A percentile compares a stretch with the other conserved stretches of the same genome.
These are phyloP conservation scores for Fusarium cicatricum DNA, from an alignment of 2,329 filamentous ascomycete genomes.

Conservation along the genomic window DNA sequence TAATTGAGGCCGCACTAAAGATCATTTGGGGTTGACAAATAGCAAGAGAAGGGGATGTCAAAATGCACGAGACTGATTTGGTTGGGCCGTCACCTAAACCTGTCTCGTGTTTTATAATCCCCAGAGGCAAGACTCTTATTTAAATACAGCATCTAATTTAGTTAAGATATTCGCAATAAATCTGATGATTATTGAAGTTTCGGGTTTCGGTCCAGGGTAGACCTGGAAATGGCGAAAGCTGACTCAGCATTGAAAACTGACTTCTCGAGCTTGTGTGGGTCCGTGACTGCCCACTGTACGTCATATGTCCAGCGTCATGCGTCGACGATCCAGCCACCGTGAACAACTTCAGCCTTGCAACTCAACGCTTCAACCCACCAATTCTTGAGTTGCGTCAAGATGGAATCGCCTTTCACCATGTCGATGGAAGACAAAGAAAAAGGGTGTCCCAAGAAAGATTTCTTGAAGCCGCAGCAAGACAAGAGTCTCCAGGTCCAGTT, in stretches of 20 bases:
- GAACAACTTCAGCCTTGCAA: conserved; percentile 32
- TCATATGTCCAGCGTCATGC: conserved; percentile 29
- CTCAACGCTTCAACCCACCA: conserved; percentile 17
- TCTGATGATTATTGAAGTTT: not conserved
- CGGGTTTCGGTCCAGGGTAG: not conserved
- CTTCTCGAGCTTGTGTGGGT: conserved; percentile 18
- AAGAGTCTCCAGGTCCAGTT: conserved; percentile 71
- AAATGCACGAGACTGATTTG: too few relatives aligned
- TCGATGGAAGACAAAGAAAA: not conserved
- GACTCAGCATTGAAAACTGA: conserved; percentile 3
- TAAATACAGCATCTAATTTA: too few relatives aligned
- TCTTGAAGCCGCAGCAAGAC: conserved; percentile 37
- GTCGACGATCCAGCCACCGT: conserved; percentile 11
- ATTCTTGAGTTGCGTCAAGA: conserved; percentile 9
- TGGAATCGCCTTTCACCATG: conserved; percentile 12
- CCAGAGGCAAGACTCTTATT: too few relatives aligned
- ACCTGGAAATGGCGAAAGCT: not conserved
- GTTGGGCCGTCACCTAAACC: too few relatives aligned
- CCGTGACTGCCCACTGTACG: conserved; percentile 16
- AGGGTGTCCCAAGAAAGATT: too few relatives aligned
- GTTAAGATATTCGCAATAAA: too few relatives aligned
- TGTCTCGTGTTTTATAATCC: too few relatives aligned
- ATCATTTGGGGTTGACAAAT: too few relatives aligned
- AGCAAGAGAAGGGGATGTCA: too few relatives aligned
- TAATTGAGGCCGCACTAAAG: too few relatives aligned